Conservation (phyloP, 2,329 filamentous ascomycete species). For the Hymenoscyphus fraxineus region DNA sequence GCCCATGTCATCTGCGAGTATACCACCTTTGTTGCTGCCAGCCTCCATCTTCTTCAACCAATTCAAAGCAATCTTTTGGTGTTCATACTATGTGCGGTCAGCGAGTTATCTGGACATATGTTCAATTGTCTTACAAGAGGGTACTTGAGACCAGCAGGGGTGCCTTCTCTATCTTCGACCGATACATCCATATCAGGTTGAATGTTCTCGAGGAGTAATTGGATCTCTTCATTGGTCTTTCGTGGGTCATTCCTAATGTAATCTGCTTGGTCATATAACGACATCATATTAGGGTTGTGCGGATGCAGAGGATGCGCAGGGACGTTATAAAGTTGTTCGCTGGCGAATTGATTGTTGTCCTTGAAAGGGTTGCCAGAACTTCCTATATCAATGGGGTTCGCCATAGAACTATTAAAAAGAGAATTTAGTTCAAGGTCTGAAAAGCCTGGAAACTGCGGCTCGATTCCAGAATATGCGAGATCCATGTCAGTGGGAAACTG, state of each 20-base stretch:
- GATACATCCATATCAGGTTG: conserved; percentile 65
- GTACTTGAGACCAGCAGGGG: conserved; percentile 64
- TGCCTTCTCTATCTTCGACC: conserved; percentile 60
- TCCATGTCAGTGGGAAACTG: conserved; percentile 1
- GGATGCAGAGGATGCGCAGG: not conserved
- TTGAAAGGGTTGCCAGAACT: not conserved
- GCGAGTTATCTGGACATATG: not conserved
- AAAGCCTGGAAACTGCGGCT: not conserved
- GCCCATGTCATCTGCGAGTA: conserved; percentile 79
- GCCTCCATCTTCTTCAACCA: conserved; percentile 76
- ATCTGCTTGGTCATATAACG: conserved; percentile 17
- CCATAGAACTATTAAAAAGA: conserved; percentile 6
- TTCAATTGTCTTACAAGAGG: conserved; percentile 42
- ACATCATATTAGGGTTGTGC: not conserved
- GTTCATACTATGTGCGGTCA: conserved; percentile 53
- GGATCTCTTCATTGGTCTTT: conserved; percentile 62
- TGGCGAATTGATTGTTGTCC: not conserved
- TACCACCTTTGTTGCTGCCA: conserved; percentile 66
- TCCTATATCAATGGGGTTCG: conserved; percentile 3
- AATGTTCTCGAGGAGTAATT: conserved; percentile 68
- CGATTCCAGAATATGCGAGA: not conserved
- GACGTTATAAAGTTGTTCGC: not conserved
- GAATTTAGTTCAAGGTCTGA: not conserved
- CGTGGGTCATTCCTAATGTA: conserved; percentile 41
- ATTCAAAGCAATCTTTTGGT: conserved; percentile 73